Evolutionary conservation across 1,139 yeast species (phyloP), one percentile per base, ranked within the genome.

Genomic region (Wickerhamomyces sp.): DNA sequence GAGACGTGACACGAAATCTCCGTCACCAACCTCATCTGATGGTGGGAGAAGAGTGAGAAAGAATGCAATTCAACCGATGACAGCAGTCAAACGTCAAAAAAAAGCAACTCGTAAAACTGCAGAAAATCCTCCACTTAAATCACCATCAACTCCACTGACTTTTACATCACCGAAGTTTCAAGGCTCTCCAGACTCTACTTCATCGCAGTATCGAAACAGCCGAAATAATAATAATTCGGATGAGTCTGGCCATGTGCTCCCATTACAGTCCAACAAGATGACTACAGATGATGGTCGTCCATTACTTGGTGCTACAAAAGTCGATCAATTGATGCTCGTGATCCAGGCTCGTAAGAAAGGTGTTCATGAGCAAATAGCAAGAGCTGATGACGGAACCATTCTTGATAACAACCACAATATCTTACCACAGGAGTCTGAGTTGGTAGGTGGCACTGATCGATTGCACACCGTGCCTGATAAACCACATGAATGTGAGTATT

Each of bases 331-430:
- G 52, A 86, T 88, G 95, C 67, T 88, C 39, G 85, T 87, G 24
- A 82, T 88, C 37, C 95, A 88, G 57, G 94, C 96, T 0, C 70
- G 93, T 38, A 84, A 81, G 42, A 80, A 83, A 42, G 87, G 88
- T 15, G 71, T 78, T n/a, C 75, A 73, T 8, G 72, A 75, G 16
- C 70, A 69, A 26, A 79, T 81, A 27, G 70, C 71, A 32, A 79
- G 77, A 40, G 75, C 78, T 1, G 70, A 73, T 4, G 88, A 80
- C 57, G 88, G 88, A 5, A 69, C 49, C 11, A 53, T 55, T 14
- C 28, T 55, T 16, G 55, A 58, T 44, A 44, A 52, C 33, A 59
- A 57, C 2, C 37, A 43, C 19, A 56, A 55, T n/a, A 59, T 76
- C 20, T 46, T 82, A 23, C 93, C 93, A 0, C 72, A 76, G 26